A percentile compares a stretch with the other conserved stretches of the same genome.
phyloP scores from a whole-genome alignment of 352 stramenopile genomes.

The Hyaloperonospora brassicae region DNA sequence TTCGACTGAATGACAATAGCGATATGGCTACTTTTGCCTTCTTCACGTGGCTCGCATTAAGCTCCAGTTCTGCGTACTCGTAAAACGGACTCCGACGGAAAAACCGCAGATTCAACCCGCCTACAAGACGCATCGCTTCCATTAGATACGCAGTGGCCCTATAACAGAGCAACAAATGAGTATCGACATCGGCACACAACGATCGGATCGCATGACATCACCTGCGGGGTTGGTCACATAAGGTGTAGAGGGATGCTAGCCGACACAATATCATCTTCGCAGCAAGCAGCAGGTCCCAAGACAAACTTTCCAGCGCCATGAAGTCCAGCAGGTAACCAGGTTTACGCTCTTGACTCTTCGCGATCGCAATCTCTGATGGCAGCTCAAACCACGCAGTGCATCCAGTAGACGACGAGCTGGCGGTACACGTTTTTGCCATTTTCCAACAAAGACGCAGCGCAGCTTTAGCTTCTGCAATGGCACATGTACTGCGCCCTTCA shows the following conservation, averaged over 20 bases:
- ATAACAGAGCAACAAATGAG: constrained; percentile 3
- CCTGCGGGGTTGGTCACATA: constrained; percentile 43
- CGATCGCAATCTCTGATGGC: constrained; percentile 27
- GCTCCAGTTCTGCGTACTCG: constrained; percentile 54
- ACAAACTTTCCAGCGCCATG: constrained; percentile 57
- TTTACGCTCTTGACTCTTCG: constrained; percentile 10
- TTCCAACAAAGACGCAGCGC: constrained; percentile 66
- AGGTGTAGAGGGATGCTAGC: constrained; percentile 49
- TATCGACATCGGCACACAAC: neutral
- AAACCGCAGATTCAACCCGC: constrained; percentile 40
- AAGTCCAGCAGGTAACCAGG: constrained; percentile 40
- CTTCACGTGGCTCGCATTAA: constrained; percentile 35
- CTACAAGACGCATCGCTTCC: constrained; percentile 65
- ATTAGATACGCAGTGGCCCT: constrained; percentile 48
- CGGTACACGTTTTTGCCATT: constrained; percentile 40
- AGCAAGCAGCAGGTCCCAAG: constrained; percentile 56
- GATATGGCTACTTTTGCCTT: constrained; percentile 45
- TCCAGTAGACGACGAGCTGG: constrained; percentile 7
- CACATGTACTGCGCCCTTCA: constrained; percentile 30
- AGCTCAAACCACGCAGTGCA: constrained; percentile 27
- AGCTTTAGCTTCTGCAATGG: constrained; percentile 50
- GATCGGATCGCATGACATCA: constrained; percentile 16
- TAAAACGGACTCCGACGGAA: constrained; percentile 56
- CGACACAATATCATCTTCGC: constrained; percentile 52
- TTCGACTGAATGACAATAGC: constrained; percentile 20